Evolutionary conservation across 768 basidiomycete genomes (phyloP).

Genomic region (Mycena olivaceomarginata): DNA sequence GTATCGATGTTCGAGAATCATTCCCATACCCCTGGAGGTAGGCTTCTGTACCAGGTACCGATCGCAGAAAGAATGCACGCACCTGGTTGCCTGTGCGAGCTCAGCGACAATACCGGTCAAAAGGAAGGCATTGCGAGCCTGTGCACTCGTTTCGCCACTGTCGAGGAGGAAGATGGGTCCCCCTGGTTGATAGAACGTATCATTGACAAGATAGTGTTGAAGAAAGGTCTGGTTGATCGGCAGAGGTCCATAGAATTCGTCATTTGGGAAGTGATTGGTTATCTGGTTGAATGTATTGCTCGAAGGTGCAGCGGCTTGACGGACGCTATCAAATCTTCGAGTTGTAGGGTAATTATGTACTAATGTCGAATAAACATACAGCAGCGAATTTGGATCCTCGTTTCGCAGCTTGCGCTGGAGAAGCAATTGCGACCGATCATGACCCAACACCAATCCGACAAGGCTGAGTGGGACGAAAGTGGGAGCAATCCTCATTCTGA

Average conservation of each 20-base stretch:
- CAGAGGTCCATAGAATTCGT: slow-evolving; percentile 33
- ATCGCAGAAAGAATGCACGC: not conserved
- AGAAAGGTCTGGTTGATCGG: slow-evolving; percentile 28
- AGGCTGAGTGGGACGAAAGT: slow-evolving; percentile 19
- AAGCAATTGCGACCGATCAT: slow-evolving; percentile 22
- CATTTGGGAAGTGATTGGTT: slow-evolving; percentile 39
- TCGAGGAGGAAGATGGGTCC: slow-evolving; percentile 4
- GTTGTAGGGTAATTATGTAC: slow-evolving; percentile 14
- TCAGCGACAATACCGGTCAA: slow-evolving; percentile 32
- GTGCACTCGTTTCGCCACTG: slow-evolving; percentile 36
- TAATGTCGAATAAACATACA: slow-evolving; percentile 14
- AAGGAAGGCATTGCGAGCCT: slow-evolving; percentile 19
- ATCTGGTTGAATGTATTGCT: slow-evolving; percentile 35
- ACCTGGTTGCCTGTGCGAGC: slow-evolving; percentile 34
- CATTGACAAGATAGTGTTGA: slow-evolving; percentile 35
- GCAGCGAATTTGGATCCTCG: slow-evolving; percentile 1
- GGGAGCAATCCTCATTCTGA: slow-evolving; percentile 24
- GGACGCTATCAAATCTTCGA: slow-evolving; percentile 11
- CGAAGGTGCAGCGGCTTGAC: slow-evolving; percentile 17
- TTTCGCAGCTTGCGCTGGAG: slow-evolving; percentile 31
- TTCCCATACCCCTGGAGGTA: slow-evolving; percentile 33
- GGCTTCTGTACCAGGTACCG: not conserved
- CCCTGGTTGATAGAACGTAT: slow-evolving; percentile 38
- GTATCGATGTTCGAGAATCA: slow-evolving; percentile 38
- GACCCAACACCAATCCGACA: slow-evolving; percentile 24